Percentiles rank a stretch among this genome's conserved stretches.
phyloP scores from a whole-genome alignment of 148 eudicot species.

The Hydrangea macrophylla region DNA sequence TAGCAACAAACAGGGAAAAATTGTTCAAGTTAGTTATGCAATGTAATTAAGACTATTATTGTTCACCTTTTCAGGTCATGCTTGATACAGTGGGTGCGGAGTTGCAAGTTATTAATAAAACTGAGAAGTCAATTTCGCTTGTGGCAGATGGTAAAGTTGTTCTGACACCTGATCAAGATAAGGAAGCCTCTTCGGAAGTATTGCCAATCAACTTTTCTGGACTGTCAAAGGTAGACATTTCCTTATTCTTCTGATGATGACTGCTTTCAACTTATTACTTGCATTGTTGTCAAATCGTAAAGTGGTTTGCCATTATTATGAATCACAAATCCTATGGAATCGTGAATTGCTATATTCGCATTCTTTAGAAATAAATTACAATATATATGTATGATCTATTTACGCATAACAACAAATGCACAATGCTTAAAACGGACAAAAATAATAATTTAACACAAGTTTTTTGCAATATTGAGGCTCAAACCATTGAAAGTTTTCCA shows the following conservation, averaged over 20 bases:
- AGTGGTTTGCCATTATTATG: too few species aligned
- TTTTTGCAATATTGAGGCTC: too few species aligned
- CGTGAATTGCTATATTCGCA: too few species aligned
- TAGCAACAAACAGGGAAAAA: background rate
- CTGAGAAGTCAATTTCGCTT: slow-evolving; percentile 56
- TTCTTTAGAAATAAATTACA: too few species aligned
- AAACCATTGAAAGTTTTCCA: too few species aligned
- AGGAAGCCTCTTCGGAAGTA: slow-evolving; percentile 57
- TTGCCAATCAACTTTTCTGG: slow-evolving; percentile 68
- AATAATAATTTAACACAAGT: too few species aligned
- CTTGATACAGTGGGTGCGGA: slow-evolving; percentile 70
- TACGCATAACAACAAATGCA: too few species aligned
- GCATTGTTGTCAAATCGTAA: too few species aligned
- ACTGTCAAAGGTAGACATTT: slow-evolving; percentile 40
- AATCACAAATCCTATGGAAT: too few species aligned
- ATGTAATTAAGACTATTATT: background rate
- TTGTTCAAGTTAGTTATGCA: too few species aligned
- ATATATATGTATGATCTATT: too few species aligned
- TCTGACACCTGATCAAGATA: slow-evolving; percentile 49
- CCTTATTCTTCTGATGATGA: background rate
- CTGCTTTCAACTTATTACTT: background rate
- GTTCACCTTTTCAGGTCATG: slow-evolving; percentile 49
- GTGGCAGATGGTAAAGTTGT: slow-evolving; percentile 48
- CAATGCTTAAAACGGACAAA: too few species aligned
- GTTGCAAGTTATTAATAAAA: slow-evolving; percentile 56